Evolutionary conservation across 495 filamentous ascomycete genomes (phyloP), one percentile per base, ranked within the genome.

Genomic region (Neurospora sp.): DNA sequence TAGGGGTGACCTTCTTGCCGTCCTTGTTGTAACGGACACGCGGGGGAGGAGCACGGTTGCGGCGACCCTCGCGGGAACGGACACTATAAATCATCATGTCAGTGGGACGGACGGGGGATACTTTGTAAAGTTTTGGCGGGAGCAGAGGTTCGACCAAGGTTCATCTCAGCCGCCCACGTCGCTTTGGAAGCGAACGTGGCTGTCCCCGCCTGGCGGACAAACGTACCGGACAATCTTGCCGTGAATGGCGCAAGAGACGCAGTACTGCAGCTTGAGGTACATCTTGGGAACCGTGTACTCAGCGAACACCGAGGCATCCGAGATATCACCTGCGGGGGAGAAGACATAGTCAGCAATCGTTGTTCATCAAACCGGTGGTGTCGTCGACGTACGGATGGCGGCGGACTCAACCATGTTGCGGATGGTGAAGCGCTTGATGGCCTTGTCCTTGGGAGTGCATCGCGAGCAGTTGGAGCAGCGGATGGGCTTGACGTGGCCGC

Each of bases 211-310:
- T 76, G 43, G 71, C 28, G 79, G 81, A 82, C 81, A 81, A 81
- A 89, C 93, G 84, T 92, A 99, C 96, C 96, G 95, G 84, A 99
- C 96, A 85, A 98, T 98, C 92, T 99, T 99, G 88, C 96, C 96
- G 89, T 98, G 96, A 81, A 99, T 98, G 78, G 96, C 96, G 87
- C 96, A 98, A 83, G 96, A 98, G 82, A 99, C 96, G 85, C 96
- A 99, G 93, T 99, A 99, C 89, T 99, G 96, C 84, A 99, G 91
- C 91, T 99, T 99, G 84, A 99, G 88, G 91, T 99, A 99, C 96
- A 99, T 99, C 91, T 99, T 99, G 85, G 96, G 96, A 84, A 99
- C 94, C 74, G 93, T 92, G 89, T 99, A 99, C 88, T 99, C 96
- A 76, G 92, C 86, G 89, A 98, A 98, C 84, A 99, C 96, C 78